Evolutionary conservation across 345 rosid species (phyloP), one percentile per base, ranked within the genome.

Genomic region (Brassica rapa): DNA sequence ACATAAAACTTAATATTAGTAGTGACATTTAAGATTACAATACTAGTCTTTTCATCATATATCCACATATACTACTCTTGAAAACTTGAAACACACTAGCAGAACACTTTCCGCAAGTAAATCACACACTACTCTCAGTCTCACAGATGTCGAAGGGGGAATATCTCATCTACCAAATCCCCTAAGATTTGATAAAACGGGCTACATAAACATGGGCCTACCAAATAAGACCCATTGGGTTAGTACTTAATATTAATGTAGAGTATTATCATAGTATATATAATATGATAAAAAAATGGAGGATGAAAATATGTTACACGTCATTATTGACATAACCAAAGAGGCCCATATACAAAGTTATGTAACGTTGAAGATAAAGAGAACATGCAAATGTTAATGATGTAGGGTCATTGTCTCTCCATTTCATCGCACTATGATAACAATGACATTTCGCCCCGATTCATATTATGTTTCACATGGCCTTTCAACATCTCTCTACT

Each of bases 341-440:
- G 27, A 19, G 10, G 10, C 60, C 60, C 24, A 57, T 67, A 49
- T 57, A 79, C 56, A 39, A 23, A 66, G 8, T 41, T 73, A 62
- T 61, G 69, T 66, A 32, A 66, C 60, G 74, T 16, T 49, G 64
- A 66, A 72, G 57, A 73, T 79, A 73, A 51, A 67, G 39, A 73
- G 64, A 62, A 61, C 74, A 73, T 67, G 74, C 65, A 49, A 63
- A 72, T 57, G 21, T 51, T 46, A 72, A 29, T 46, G 53, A 5
- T 7, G 77, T 73, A 73, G 82, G 78, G 82, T 79, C 82, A 68
- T 68, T 79, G 70, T 79, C 77, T 73, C 73, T 66, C 62, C n/a
- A 11, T 16, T 59, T 78, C 73, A 43, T 72, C 72, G 51, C 77
- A 57, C 59, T 8, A 66, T 29, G 62, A 71, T 43, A 56, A 33